Evolutionary conservation across 352 stramenopile species (phyloP).

Genomic region (Plasmopara viticola): DNA sequence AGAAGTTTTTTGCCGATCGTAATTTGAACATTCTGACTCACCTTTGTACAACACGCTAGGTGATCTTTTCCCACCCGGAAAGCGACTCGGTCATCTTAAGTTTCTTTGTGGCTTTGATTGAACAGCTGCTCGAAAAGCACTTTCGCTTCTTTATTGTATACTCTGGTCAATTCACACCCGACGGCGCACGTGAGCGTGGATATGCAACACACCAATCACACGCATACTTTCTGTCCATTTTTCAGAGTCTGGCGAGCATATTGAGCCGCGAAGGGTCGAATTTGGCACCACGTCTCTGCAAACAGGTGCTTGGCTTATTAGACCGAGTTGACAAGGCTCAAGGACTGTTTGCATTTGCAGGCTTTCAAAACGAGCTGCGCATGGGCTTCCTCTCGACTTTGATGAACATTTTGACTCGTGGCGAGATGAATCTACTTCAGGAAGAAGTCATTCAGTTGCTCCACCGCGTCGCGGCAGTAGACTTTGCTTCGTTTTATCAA

Average conservation of each 20-base stretch:
- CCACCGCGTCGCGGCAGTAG: slow-evolving; percentile 58
- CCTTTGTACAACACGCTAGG: slow-evolving; percentile 17
- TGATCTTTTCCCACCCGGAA: slow-evolving; percentile 66
- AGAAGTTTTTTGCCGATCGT: not conserved
- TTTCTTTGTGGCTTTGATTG: slow-evolving; percentile 66
- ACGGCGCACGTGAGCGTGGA: slow-evolving; percentile 43
- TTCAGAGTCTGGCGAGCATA: slow-evolving; percentile 62
- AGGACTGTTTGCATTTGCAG: slow-evolving; percentile 55
- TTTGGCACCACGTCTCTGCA: slow-evolving; percentile 55
- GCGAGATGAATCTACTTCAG: slow-evolving; percentile 74
- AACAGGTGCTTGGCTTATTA: slow-evolving; percentile 63
- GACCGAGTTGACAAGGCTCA: slow-evolving; percentile 66
- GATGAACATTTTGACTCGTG: slow-evolving; percentile 70
- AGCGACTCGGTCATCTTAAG: slow-evolving; percentile 60
- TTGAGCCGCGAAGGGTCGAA: slow-evolving; percentile 46
- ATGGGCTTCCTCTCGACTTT: slow-evolving; percentile 73
- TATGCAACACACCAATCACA: slow-evolving; percentile 64
- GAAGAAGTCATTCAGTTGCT: slow-evolving; percentile 70
- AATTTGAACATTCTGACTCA: not conserved
- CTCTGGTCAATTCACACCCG: slow-evolving; percentile 34
- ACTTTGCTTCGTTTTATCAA: slow-evolving; percentile 76
- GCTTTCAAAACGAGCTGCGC: slow-evolving; percentile 67
- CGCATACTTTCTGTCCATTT: slow-evolving; percentile 71
- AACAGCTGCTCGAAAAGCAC: slow-evolving; percentile 75
- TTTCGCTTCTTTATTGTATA: slow-evolving; percentile 74